Conservation (phyloP, 805 yeast genomes). For the Starmerella vitae region DNA sequence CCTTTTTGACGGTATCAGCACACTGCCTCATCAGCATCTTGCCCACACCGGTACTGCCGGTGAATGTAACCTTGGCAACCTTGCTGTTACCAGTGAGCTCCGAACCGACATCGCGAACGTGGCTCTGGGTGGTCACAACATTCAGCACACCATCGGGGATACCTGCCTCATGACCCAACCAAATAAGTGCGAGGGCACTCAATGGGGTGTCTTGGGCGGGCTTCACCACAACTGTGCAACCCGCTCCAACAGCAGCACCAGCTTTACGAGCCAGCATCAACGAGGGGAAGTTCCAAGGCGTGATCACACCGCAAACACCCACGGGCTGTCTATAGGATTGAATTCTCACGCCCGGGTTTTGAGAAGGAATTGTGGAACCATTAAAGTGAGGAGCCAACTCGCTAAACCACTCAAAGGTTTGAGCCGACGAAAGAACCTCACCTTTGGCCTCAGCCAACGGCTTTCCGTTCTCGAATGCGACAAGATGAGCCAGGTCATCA, state of each 20-base stretch:
- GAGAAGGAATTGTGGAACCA: conserved; percentile 55
- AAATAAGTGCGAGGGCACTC: conserved; percentile 54
- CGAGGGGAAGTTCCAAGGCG: conserved; percentile 78
- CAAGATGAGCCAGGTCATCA: conserved; percentile 50
- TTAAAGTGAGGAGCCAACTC: conserved; percentile 56
- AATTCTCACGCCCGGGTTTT: conserved; percentile 36
- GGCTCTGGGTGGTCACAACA: conserved; percentile 35
- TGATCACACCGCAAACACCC: conserved; percentile 65
- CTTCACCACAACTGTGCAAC: conserved; percentile 63
- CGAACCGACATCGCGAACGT: conserved; percentile 35
- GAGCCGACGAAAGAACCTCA: conserved; percentile 51
- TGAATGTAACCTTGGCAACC: conserved; percentile 59
- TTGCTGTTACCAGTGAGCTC: conserved; percentile 41
- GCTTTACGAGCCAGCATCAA: conserved; percentile 65
- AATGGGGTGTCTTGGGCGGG: conserved; percentile 70
- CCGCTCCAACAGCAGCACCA: conserved; percentile 69
- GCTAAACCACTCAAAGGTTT: conserved; percentile 81
- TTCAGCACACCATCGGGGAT: conserved; percentile 58
- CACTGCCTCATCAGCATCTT: conserved; percentile 51
- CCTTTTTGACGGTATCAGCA: conserved; percentile 47
- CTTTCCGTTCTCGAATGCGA: conserved; percentile 65
- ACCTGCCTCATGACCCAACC: conserved; percentile 51
- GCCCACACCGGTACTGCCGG: conserved; percentile 68
- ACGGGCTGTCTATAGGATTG: conserved; percentile 57
- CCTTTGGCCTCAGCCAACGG: conserved; percentile 58